Percentiles rank a stretch among this genome's conserved stretches.
Evolutionary conservation across 352 stramenopile genomes (phyloP).

Genomic region (Hyaloperonospora arabidopsidis): DNA sequence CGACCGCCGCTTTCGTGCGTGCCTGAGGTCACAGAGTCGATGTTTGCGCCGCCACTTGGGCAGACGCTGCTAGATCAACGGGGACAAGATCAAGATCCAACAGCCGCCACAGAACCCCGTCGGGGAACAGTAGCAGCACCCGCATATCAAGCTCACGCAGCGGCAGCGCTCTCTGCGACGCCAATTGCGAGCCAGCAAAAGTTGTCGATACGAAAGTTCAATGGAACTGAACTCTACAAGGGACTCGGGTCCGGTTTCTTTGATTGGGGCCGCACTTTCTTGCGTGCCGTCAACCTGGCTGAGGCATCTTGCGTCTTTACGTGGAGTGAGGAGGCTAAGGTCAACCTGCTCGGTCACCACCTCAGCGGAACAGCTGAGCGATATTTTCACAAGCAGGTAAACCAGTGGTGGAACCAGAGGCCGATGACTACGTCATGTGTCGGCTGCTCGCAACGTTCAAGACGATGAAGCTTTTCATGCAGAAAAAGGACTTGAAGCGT

Average conservation of each 20-base stretch:
- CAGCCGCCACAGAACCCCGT: too few relatives aligned
- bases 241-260: not conserved
- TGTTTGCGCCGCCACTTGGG: too few relatives aligned
- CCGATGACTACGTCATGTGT: slow-evolving; percentile 6
- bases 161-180: not conserved
- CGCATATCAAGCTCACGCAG: not conserved
- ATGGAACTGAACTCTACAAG: not conserved
- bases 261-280: not conserved
- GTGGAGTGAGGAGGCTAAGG: slow-evolving; percentile 7
- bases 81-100: too few relatives aligned
- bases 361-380: not conserved
- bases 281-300: not conserved
- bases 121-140: too few relatives aligned
- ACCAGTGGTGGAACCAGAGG: not conserved
- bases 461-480: not conserved
- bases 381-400: slow-evolving; percentile 11
- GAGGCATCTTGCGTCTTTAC: slow-evolving; percentile 1
- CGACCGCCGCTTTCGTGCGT: too few relatives aligned
- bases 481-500: not conserved
- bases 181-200: not conserved
- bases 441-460: slow-evolving; percentile 1
- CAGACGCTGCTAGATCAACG: too few relatives aligned
- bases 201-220: not conserved
- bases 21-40: too few relatives aligned
- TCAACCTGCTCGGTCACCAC: slow-evolving; percentile 4